Evolutionary conservation across 2,329 filamentous ascomycete genomes (phyloP).

Genomic region (Botrytis paeoniae): DNA sequence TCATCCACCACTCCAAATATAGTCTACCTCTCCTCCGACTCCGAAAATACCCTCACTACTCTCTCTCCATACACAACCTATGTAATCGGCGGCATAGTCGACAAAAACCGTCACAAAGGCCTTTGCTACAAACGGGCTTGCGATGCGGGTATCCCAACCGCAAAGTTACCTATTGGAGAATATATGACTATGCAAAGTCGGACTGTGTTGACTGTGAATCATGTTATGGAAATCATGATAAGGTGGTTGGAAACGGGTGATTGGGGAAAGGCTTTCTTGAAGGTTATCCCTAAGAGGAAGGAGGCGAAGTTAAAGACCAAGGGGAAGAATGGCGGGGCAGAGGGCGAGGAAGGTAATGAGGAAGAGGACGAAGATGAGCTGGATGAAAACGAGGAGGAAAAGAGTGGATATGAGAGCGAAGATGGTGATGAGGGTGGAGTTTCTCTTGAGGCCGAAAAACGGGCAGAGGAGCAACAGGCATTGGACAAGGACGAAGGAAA

Average conservation of each 20-base stretch:
- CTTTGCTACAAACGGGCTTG: constrained; percentile 82
- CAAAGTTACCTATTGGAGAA: constrained; percentile 90
- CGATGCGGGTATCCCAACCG: constrained; percentile 75
- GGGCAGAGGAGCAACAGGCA: not conserved
- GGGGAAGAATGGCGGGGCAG: constrained; percentile 30
- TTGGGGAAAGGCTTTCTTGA: constrained; percentile 86
- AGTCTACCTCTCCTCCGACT: constrained; percentile 89
- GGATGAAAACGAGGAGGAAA: not conserved
- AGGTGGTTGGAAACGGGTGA: constrained; percentile 86
- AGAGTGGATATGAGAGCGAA: not conserved
- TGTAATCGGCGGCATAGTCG: constrained; percentile 89
- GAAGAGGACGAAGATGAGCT: constrained; percentile 9
- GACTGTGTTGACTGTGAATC: constrained; percentile 86
- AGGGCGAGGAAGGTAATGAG: constrained; percentile 28
- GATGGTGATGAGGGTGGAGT: constrained; percentile 12
- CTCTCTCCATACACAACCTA: constrained; percentile 88
- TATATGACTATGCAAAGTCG: constrained; percentile 89
- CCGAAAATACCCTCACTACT: constrained; percentile 75
- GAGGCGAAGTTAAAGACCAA: constrained; percentile 62
- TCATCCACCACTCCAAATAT: constrained; percentile 62
- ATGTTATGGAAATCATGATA: constrained; percentile 95
- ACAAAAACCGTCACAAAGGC: constrained; percentile 94
- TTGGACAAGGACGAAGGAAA: not conserved
- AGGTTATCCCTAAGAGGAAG: constrained; percentile 87
- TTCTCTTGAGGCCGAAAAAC: not conserved